These are phyloP conservation scores for Nitzschia sp. DNA, from an alignment of 108 stramenopile species.

Conservation along the genomic window DNA sequence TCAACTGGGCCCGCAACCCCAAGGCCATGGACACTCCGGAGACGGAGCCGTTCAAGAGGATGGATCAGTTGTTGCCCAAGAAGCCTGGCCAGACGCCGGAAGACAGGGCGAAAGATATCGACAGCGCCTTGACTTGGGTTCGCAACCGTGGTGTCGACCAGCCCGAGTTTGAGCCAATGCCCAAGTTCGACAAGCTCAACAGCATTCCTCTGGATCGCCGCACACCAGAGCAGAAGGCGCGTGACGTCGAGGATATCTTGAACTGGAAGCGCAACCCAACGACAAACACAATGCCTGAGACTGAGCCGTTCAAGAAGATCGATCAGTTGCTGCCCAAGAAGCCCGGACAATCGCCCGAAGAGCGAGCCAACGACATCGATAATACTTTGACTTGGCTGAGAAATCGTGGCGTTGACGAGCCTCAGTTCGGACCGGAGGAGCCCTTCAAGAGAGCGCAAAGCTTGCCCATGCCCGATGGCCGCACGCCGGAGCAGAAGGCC, in stretches of 20 bases:
- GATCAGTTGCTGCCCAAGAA: constrained; percentile 31
- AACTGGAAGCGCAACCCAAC: constrained; percentile 40
- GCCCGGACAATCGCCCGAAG: constrained; percentile 25
- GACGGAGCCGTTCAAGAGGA: constrained; percentile 16
- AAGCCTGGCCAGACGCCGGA: constrained; percentile 31
- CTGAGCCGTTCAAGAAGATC: constrained; percentile 17
- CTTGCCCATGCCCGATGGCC: constrained; percentile 13
- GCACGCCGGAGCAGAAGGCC: constrained; percentile 22
- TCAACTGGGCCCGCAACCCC: constrained; percentile 27
- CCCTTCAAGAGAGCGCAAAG: constrained; percentile 14
- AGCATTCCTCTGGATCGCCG: constrained; percentile 20
- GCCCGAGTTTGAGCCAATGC: background rate
- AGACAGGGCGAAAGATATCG: constrained; percentile 37
- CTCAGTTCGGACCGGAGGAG: constrained; percentile 18
- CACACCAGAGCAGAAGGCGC: constrained; percentile 22
- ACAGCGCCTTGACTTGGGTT: constrained; percentile 38
- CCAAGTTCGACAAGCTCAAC: constrained; percentile 17
- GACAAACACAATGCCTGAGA: constrained; percentile 9
- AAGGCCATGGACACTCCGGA: constrained; percentile 28
- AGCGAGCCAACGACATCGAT: constrained; percentile 36
- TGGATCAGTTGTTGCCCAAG: constrained; percentile 27
- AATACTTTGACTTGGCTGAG: constrained; percentile 39
- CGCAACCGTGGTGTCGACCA: constrained; percentile 22
- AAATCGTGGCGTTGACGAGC: constrained; percentile 32
- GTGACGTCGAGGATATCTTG: constrained; percentile 19